phyloP scores from a whole-genome alignment of 345 rosid species.

The Populus tremula region DNA sequence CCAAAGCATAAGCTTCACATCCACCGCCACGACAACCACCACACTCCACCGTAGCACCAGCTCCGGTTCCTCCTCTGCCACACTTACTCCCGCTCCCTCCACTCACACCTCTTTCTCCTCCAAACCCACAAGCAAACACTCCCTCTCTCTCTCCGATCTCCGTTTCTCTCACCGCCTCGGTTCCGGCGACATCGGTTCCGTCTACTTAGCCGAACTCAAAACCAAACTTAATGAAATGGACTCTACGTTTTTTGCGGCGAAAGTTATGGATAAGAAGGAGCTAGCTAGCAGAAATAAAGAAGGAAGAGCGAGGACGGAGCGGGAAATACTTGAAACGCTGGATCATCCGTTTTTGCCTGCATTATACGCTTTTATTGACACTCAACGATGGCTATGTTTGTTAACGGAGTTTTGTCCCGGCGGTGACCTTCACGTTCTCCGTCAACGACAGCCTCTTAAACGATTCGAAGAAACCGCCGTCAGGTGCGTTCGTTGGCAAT shows the following conservation, averaged over 20 bases:
- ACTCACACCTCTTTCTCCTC: slow-evolving; percentile 25
- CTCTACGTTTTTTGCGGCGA: slow-evolving; percentile 51
- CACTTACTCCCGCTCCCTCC: slow-evolving; percentile 55
- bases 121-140: slow-evolving; percentile 9
- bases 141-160: slow-evolving; percentile 71
- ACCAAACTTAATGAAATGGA: slow-evolving; percentile 12
- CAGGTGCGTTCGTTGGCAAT: slow-evolving; percentile 43
- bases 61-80: slow-evolving; percentile 65
- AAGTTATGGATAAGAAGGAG: slow-evolving; percentile 92
- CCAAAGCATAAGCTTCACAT: slow-evolving; percentile 87
- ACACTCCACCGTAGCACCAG: slow-evolving; percentile 74
- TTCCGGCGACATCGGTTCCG: slow-evolving; percentile 92
- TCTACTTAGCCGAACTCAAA: slow-evolving; percentile 71
- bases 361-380: slow-evolving; percentile 68
- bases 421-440: slow-evolving; percentile 98
- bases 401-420: slow-evolving; percentile 92
- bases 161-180: slow-evolving; percentile 78
- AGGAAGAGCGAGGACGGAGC: slow-evolving; percentile 82
- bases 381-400: slow-evolving; percentile 78
- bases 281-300: slow-evolving; percentile 74
- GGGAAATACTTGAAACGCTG: slow-evolving; percentile 67
- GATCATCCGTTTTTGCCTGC: slow-evolving; percentile 91
- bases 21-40: slow-evolving; percentile 50
- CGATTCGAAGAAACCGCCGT: slow-evolving; percentile 86
- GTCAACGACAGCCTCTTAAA: slow-evolving; percentile 70